Percentiles rank a stretch among this genome's conserved stretches.
Conservation (phyloP, 2,329 filamentous ascomycete genomes). For the Botrytis cinerea region DNA sequence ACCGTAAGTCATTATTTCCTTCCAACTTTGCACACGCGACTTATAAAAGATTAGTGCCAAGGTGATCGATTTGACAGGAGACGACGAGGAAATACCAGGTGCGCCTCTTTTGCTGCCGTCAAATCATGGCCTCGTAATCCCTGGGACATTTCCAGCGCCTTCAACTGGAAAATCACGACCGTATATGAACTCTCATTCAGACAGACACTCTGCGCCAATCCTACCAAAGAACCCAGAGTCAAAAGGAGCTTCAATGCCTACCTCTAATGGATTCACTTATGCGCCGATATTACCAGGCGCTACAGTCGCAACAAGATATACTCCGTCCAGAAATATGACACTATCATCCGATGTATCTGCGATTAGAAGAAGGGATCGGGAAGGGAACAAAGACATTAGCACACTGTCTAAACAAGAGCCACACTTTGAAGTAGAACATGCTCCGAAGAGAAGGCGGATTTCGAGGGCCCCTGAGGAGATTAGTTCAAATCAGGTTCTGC, state of each 20-base stretch:
- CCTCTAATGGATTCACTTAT: not conserved
- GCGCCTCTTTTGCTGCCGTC: not conserved
- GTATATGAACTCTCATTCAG: not conserved
- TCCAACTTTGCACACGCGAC: conserved; percentile 13
- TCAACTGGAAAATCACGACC: not conserved
- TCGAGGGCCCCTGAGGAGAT: too few species aligned
- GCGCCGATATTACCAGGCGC: conserved; percentile 16
- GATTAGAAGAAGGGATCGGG: not conserved
- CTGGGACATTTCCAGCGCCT: conserved; percentile 10
- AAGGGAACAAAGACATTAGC: not conserved
- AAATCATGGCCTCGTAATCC: conserved; percentile 18
- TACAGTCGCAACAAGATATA: not conserved
- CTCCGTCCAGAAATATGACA: not conserved
- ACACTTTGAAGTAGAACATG: not conserved
- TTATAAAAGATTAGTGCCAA: not conserved
- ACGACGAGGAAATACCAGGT: conserved; percentile 9
- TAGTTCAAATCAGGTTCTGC: not conserved
- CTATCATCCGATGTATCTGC: not conserved
- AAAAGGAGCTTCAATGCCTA: not conserved
- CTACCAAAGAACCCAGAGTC: not conserved
- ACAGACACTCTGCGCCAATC: conserved; percentile 8
- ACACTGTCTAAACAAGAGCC: not conserved
- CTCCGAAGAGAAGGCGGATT: conserved; percentile 13
- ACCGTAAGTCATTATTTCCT: conserved; percentile 10
- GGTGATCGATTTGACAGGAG: conserved; percentile 19